Conservation (phyloP, 208 protist species). For the Vickermania ingenoplastis region DNA sequence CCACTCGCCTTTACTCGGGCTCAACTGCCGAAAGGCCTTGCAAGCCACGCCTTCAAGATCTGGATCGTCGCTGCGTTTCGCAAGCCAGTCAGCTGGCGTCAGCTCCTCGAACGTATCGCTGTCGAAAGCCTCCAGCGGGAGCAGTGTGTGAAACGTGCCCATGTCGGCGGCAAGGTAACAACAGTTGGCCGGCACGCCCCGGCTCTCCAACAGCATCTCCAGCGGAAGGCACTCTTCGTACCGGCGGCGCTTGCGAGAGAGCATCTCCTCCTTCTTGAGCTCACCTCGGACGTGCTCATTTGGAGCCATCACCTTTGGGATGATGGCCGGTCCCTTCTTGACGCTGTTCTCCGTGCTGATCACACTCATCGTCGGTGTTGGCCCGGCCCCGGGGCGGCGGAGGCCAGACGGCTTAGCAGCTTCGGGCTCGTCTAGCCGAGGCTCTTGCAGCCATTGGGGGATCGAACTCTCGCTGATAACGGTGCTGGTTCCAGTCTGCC, state of each 20-base stretch:
- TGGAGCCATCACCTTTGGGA: constrained; percentile 91
- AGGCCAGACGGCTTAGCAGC: background rate
- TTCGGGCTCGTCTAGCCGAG: background rate
- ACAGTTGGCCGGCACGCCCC: constrained; percentile 37
- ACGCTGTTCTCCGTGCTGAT: background rate
- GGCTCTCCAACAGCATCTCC: constrained; percentile 51
- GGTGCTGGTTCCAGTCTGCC: background rate
- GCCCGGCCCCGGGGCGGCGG: background rate
- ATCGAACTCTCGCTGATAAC: background rate
- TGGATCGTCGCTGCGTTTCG: background rate
- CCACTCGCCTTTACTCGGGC: constrained; percentile 14
- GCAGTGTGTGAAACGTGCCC: constrained; percentile 46
- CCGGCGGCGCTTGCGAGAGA: constrained; percentile 63
- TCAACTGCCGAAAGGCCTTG: background rate
- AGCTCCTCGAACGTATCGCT: constrained; percentile 81
- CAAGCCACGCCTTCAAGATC: constrained; percentile 1
- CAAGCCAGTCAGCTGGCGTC: constrained; percentile 54
- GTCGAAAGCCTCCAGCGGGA: constrained; percentile 92
- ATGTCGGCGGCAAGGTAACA: constrained; percentile 4
- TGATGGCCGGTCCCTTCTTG: constrained; percentile 3
- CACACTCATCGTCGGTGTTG: background rate
- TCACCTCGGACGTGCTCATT: constrained; percentile 55
- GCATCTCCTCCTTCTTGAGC: constrained; percentile 67
- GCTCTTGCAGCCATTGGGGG: constrained; percentile 14
- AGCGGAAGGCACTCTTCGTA: constrained; percentile 50